Base-by-base conservation (phyloP, 2,329 filamentous ascomycete species). In the Leptographium wingfieldii region DNA sequence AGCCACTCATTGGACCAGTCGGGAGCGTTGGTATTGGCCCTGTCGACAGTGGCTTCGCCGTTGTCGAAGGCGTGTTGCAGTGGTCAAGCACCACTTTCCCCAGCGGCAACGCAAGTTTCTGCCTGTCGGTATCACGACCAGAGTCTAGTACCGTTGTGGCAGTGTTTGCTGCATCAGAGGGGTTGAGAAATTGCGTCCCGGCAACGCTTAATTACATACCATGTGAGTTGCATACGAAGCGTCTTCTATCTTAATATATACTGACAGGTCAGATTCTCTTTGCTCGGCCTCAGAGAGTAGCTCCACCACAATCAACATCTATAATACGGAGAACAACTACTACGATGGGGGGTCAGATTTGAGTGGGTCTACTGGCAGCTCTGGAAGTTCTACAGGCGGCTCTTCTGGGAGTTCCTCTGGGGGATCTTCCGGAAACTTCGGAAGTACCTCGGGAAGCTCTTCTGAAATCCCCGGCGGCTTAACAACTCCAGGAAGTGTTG, bases 261-360 rank as follows among this genome's bases (percentile, higher is more conserved):
- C 29, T 53, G 51, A 33, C 46, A 46, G 19, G 43, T 46, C 43
- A 46, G 43, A 46, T 52, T 52, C 22, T 29, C 51, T 16, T 33
- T 29, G 14, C 27, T 53, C 27, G 27, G 1, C 29, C 16, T 25
- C 56, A 6, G 31, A 38, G 16, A 31, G 31, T 27, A 22, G 35
- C 9, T 22, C 52, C 19, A 58, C 59, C 9, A 61, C 46, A 5
- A 33, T 61, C 22, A 58, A 58, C 56, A 51, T 61, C 5, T 46
- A 61, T 25, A 58, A 56, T 12, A 58, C 56, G n/a, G 22, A 58
- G 12, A 58, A 61, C 43, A 58, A 61, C 52, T 60, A 58, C 29
- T 57, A 57, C 51, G 59, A 7, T 31, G 31, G 58, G 22, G 54
- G 43, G 14, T 19, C 38, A 16, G 54, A 16, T 52, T 2, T 16